Base-by-base conservation (phyloP, 2,329 filamentous ascomycete species). In the Hymenoscyphus occultus region DNA sequence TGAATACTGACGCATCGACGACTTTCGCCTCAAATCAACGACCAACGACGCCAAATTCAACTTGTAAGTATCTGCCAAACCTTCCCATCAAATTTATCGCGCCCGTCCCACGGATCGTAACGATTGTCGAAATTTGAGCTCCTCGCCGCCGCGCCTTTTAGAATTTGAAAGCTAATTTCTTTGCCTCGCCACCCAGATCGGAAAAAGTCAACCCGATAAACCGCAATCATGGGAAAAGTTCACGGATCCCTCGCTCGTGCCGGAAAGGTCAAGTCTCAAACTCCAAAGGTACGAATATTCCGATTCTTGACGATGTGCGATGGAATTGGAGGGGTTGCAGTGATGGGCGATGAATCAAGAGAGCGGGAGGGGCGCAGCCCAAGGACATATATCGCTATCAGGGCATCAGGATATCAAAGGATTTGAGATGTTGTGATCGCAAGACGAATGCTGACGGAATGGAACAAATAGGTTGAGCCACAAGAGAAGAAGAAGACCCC, bases 241-340 rank as follows among this genome's bases (percentile, higher is more conserved):
- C 91, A 94, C 90, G 91, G 91, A 81, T 95, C 91, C 80, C 90
- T 95, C 83, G 91, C 91, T 81, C 91, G 92, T 92, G 92, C 91
- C 84, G 92, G 92, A 85, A 96, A 96, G 88, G 93, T 97, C 89
- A 96, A 96, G 90, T 94, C 91, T 84, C 91, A 94, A 83, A 94
- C 91, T 76, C 91, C 91, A 78, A 93, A 94, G 88, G 90, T 93
- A 86, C 81, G 86, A 81, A 70, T 59, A 35, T 65, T 66, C 61
- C 39, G 62, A 69, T 65, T 69, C 57, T 68, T 40, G 39, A 42
- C 42, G 14, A 56, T 40, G 32, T n/a, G 14, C 4, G 39, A 39
- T 16, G 65, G 45, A 39, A 63, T 58, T 14, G 54, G 48, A 54
- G 19, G 48, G 22, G 63, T 19, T 57, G 60, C 28, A 56, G 39